Conservation (phyloP, 768 basidiomycete species). For the Tylopilus balloui region DNA sequence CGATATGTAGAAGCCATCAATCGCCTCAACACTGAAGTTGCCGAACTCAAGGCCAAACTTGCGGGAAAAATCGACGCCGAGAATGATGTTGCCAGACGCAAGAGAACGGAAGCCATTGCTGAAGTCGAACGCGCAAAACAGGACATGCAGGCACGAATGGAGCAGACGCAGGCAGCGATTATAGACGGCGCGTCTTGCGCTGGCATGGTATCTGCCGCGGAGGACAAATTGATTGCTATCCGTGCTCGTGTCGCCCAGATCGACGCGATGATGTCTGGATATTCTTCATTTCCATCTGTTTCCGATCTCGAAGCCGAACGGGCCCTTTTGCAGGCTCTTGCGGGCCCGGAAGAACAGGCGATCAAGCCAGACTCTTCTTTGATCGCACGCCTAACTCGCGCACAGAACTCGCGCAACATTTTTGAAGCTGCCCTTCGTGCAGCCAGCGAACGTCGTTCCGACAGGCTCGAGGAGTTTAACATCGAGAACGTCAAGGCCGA, state of each 20-base stretch:
- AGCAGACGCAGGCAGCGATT: conserved; percentile 67
- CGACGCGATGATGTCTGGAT: conserved; percentile 35
- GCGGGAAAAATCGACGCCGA: conserved; percentile 65
- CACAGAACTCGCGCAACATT: conserved; percentile 72
- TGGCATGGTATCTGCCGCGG: conserved; percentile 67
- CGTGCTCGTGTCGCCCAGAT: conserved; percentile 58
- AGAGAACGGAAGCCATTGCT: conserved; percentile 61
- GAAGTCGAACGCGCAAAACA: conserved; percentile 72
- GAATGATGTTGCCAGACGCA: conserved; percentile 59
- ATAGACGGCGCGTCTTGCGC: conserved; percentile 71
- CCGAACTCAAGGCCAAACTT: conserved; percentile 81
- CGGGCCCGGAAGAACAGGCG: conserved; percentile 65
- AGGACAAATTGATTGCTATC: conserved; percentile 61
- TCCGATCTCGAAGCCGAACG: conserved; percentile 71
- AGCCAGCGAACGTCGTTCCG: conserved; percentile 72
- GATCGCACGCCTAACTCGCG: conserved; percentile 56
- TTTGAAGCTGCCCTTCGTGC: conserved; percentile 86
- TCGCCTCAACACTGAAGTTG: conserved; percentile 77
- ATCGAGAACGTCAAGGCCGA: conserved; percentile 70
- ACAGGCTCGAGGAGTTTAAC: conserved; percentile 68
- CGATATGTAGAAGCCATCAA: conserved; percentile 95
- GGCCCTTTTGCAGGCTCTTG: conserved; percentile 61
- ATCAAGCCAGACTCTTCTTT: conserved; percentile 56
- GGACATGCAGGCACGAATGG: conserved; percentile 67
- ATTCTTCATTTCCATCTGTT: conserved; percentile 38